Evolutionary conservation across 208 protist genomes (phyloP), one percentile per base, ranked within the genome.

Genomic region (Crithidia expoeki): DNA sequence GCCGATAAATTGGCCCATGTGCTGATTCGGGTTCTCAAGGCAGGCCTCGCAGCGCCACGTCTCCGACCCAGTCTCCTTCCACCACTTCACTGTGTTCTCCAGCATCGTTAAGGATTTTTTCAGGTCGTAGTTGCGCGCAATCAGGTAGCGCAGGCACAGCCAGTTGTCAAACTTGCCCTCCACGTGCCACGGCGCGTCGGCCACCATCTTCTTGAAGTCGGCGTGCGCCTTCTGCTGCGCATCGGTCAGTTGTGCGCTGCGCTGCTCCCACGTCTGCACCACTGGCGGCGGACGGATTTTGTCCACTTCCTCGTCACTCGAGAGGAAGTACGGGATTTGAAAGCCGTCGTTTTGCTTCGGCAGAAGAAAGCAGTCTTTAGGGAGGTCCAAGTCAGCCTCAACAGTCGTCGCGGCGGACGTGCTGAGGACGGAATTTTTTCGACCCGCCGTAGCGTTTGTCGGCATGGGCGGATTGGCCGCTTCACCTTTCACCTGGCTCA

Each of bases 1-100:
- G 16, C 90, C 90, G 6, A 91, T 74, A 58, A 95, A 95, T 70
- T 95, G 87, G 32, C 81, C 80, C 76, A 90, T 82, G 79, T 95
- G 90, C n/a, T 80, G 38, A 55, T 89, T 88, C 10, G 90, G 85
- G 70, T 95, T 66, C 52, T 76, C 53, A 33, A 82, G 44, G 63
- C 89, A 95, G 5, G 53, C 44, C 0, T 92, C 78, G 62, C 89
- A 95, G 38, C 56, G 52, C 79, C 73, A 88, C 32, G 72, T 76
- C 56, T 85, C 80, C 34, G 77, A 80, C 12, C 79, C 80, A 4
- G 80, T 86, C 36, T 93, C 80, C 42, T 80, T 76, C 47, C 76
- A 80, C 88, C 90, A 95, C 77, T 85, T 70, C n/a, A 81, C 79
- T 9, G 85, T 83, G 25, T 80, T 79, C 47, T 92, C 81, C 44